A percentile compares a stretch with the other conserved stretches of the same genome.
Conservation (phyloP, 306 rosid species). For the Castanea sativa region DNA sequence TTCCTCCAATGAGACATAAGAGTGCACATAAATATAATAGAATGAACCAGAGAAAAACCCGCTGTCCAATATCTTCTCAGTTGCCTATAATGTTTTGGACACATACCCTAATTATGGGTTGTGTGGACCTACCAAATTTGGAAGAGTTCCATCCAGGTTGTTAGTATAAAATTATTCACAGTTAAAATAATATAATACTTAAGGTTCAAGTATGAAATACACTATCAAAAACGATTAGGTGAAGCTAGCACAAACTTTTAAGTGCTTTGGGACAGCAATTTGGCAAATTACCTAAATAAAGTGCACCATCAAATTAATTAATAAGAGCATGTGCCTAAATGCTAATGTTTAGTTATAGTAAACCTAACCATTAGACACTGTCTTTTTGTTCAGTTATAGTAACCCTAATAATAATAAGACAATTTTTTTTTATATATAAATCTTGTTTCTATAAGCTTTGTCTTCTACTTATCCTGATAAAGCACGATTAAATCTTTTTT, state of each 20-base stretch:
- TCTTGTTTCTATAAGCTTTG: slow-evolving; percentile 7
- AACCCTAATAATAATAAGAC: slow-evolving; percentile 20
- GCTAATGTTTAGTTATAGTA: slow-evolving; percentile 2
- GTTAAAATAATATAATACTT: background rate
- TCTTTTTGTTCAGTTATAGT: slow-evolving; percentile 9
- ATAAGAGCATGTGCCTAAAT: slow-evolving; percentile 28
- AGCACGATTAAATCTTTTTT: background rate
- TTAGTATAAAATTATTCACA: background rate
- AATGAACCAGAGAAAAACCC: background rate
- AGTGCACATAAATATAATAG: background rate
- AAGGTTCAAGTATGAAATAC: background rate
- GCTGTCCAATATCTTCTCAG: too few relatives aligned
- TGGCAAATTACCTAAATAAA: too few relatives aligned
- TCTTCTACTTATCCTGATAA: background rate
- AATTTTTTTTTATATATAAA: slow-evolving; percentile 15
- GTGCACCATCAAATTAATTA: background rate
- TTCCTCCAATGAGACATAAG: background rate
- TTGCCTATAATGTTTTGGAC: too few relatives aligned
- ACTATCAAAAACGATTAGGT: background rate
- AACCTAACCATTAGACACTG: slow-evolving; percentile 20
- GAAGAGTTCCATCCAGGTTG: background rate
- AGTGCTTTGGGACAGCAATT: background rate
- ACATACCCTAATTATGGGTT: background rate
- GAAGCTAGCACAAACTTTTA: background rate
- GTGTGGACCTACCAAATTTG: background rate